Base-by-base conservation (phyloP, 2,329 filamentous ascomycete genomes). In the Plectosphaerella sp. region DNA sequence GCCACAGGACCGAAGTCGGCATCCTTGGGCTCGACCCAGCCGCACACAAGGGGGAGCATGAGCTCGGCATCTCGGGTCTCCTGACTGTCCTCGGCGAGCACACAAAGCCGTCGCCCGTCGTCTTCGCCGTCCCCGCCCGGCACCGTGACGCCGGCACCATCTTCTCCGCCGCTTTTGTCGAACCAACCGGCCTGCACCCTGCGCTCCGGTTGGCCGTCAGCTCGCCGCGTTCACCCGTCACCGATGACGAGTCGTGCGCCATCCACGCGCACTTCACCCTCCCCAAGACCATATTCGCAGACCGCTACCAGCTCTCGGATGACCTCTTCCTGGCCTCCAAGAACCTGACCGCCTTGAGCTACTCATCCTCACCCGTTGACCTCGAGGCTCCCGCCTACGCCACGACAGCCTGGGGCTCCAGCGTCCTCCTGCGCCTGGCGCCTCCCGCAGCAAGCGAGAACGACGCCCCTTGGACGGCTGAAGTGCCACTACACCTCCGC, bases 301-400 rank as follows among this genome's bases (percentile, higher is more conserved):
- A 97, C 73, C 86, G 86, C 63, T 95, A 96, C 70, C 91, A 96
- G 68, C 80, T 97, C 54, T 77, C 75, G 22, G 89, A 92, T 65
- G 70, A 80, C 0, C 77, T 96, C 5, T 94, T 95, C 70, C 78
- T 96, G 28, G 69, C 82, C 4, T 92, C 90, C 1, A 91, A 96
- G 62, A 90, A 95, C 63, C 78, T 97, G 18, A 75, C 78, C 3
- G 74, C 80, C 2, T 72, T 95, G 41, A 84, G 79, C 45, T 83
- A 87, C 57, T 79, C 90, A 14, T 84, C 84, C 24, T 81, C 88
- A 12, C 89, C 90, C 18, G 88, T 92, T 7, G 92, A 97, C 59
- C 84, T 97, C 50, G 93, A 97, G 72, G 91, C 91, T 1, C 93
- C 93, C 1, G 87, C 87, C 61, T 97, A 95, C 74, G 83, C 86